A percentile compares a stretch with the other conserved stretches of the same genome.
phyloP scores from a whole-genome alignment of 23 red algal genomes.

The Gracilaria gracilis region DNA sequence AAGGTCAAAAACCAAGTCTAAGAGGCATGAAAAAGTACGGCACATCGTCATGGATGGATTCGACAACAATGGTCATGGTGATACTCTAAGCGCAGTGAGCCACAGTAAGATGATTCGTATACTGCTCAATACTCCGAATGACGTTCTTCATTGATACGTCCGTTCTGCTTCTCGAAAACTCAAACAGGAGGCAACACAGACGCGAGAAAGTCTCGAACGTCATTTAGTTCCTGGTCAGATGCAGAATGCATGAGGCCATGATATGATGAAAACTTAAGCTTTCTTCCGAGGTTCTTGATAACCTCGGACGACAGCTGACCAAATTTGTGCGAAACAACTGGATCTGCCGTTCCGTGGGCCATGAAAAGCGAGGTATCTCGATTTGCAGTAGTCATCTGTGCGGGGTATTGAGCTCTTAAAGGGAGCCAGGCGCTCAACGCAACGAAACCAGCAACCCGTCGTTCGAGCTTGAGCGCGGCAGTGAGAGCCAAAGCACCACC shows the following conservation, averaged over 20 bases:
- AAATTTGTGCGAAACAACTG: conserved; percentile 45
- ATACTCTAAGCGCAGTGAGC: no score
- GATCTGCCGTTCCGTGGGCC: conserved; percentile 67
- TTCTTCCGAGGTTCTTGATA: conserved; percentile 37
- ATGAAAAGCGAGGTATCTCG: conserved; percentile 55
- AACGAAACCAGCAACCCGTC: conserved; percentile 78
- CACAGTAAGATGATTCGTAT: no score
- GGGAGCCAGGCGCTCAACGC: conserved; percentile 90
- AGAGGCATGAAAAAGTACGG: no score
- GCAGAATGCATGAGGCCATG: conserved; percentile 65
- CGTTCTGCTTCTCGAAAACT: neutral
- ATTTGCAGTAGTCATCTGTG: conserved; percentile 34
- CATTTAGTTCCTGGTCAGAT: conserved; percentile 48
- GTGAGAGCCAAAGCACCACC: conserved; percentile 94
- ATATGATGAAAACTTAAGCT: conserved; percentile 44
- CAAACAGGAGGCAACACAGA: conserved; percentile 45
- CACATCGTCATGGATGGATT: no score
- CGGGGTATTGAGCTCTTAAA: conserved; percentile 44
- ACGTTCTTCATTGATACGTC: no score
- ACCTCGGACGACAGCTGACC: conserved; percentile 42
- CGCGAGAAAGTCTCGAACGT: conserved; percentile 57
- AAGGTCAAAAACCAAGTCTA: no score
- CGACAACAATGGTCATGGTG: no score
- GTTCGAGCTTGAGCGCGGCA: conserved; percentile 52
- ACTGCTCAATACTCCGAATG: no score